Base-by-base conservation (phyloP, 2,329 filamentous ascomycete genomes). In the Cladosporium sphaerospermum region DNA sequence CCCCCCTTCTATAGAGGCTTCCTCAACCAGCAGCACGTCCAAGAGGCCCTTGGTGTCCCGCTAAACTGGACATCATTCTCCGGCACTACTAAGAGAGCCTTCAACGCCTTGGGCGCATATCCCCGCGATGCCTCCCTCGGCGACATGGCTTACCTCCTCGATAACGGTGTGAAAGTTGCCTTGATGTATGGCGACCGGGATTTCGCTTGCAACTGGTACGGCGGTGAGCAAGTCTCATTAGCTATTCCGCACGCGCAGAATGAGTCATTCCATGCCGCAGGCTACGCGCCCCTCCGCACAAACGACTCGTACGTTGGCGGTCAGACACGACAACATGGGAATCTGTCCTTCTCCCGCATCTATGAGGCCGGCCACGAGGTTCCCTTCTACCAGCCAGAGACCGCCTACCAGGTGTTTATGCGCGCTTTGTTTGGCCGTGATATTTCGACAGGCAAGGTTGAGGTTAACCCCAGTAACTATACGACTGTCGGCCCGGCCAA, bases 141-240 rank as follows among this genome's bases (percentile, higher is more conserved):
- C 36, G 74, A 78, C 52, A 60, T 80, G 0, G 73, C 67, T 1
- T 78, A 77, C 54, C 68, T 84, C 1, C 73, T 84, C 6, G 80
- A 83, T 48, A 69, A 68, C 3, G 78, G 77, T 9, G 70, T 81
- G 54, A 80, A 79, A 58, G 77, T 82, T 9, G 72, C 78, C 39
- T 61, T 81, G 39, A 70, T 80, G 33, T 80, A 80, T 57, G 79
- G 78, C 4, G 79, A 82, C 63, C 68, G 76, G 4, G 79, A 82
- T 62, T 81, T 75, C 58, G 72, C 74, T 9, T 59, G 56, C 13
- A 53, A 53, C 11, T 53, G 51, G 58, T 67, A 67, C 40, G 62
- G 65, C 43, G 65, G 65, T 28, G 61, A 69, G 48, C 64, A 65
- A 9, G 57, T 69, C 36, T 65, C 63, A 8, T 58, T 67, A 2